Conservation (phyloP, 1,139 yeast species). For the Hyphopichia burtonii region DNA sequence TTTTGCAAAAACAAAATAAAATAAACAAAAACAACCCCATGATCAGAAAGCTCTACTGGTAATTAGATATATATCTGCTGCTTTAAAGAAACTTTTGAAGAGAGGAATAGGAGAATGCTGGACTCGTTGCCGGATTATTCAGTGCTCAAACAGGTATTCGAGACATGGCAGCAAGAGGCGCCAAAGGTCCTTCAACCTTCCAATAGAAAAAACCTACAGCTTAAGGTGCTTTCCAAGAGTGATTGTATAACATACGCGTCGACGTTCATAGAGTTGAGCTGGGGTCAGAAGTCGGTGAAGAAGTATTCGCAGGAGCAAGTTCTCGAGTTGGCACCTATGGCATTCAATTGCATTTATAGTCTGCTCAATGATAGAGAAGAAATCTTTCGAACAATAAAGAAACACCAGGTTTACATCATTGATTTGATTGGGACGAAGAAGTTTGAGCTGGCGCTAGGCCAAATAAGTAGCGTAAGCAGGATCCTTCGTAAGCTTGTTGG, state of each 20-base stretch:
- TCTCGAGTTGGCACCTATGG: background rate
- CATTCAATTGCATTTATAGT: conserved; percentile 3
- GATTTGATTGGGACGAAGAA: conserved; percentile 24
- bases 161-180: background rate
- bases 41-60: no score
- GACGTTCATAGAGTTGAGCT: background rate
- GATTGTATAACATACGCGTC: background rate
- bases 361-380: background rate
- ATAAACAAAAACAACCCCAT: no score
- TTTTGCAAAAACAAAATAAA: no score
- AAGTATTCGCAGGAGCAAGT: background rate
- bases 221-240: background rate
- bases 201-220: background rate
- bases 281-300: background rate
- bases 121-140: background rate
- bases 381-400: conserved; percentile 12
- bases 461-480: background rate
- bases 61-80: no score
- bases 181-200: background rate
- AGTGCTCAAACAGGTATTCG: background rate
- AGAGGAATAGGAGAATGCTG: no score
- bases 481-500: background rate
- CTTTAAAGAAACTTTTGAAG: no score
- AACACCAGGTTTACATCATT: conserved; percentile 31
- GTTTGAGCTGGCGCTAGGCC: conserved; percentile 11